Percentiles rank a stretch among this genome's conserved stretches.
Conservation (phyloP, 225 moss, liverwort and hornwort genomes). For the Physcomitrellopsis africana region DNA sequence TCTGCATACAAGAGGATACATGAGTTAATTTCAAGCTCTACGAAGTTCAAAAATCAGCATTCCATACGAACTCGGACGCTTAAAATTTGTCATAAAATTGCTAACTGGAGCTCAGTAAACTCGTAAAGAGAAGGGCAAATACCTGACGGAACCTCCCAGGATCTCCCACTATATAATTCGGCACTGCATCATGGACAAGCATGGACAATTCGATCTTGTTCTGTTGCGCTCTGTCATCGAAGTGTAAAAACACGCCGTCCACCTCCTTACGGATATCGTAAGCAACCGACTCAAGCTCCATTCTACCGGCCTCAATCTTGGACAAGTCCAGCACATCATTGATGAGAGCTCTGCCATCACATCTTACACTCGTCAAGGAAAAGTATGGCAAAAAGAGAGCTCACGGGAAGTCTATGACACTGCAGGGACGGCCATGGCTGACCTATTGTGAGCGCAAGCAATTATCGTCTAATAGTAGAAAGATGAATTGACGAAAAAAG, state of each 20-base stretch:
- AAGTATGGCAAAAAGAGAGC: slow-evolving; percentile 1
- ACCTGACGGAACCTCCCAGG: slow-evolving; percentile 91
- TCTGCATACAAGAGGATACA: slow-evolving; percentile 47
- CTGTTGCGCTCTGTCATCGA: slow-evolving; percentile 77
- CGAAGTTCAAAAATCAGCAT: not conserved
- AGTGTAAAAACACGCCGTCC: slow-evolving; percentile 68
- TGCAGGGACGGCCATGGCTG: not conserved
- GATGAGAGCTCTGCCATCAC: slow-evolving; percentile 73
- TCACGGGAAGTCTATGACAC: not conserved
- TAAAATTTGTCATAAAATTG: not conserved
- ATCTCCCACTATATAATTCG: slow-evolving; percentile 68
- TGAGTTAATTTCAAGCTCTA: not conserved
- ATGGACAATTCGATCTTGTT: slow-evolving; percentile 74
- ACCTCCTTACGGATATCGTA: slow-evolving; percentile 80
- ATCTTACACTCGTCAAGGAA: slow-evolving; percentile 20
- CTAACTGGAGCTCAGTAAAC: not conserved
- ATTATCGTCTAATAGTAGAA: slow-evolving; percentile 34
- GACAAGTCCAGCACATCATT: slow-evolving; percentile 92
- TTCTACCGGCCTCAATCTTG: slow-evolving; percentile 89
- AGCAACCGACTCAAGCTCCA: slow-evolving; percentile 81
- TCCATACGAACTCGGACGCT: not conserved
- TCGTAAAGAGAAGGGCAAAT: not conserved
- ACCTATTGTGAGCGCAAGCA: not conserved
- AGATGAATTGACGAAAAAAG: slow-evolving; percentile 31
- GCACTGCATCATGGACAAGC: slow-evolving; percentile 77